A percentile compares a stretch with the other conserved stretches of the same genome.
Conservation (phyloP, 345 rosid genomes). For the Garcia nutans region DNA sequence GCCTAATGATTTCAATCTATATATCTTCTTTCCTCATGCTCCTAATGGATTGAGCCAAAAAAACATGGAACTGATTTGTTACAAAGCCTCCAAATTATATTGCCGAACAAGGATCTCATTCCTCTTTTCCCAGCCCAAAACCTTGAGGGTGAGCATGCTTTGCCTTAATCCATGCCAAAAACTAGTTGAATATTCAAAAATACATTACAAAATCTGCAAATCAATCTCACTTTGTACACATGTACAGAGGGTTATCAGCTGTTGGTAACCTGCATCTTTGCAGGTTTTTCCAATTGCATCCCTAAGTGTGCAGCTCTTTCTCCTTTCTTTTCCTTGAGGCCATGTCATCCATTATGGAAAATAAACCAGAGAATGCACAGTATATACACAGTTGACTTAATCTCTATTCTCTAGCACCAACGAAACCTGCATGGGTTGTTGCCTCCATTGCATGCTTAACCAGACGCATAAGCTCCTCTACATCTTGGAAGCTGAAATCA, state of each 20-base stretch:
- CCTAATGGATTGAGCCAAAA: conserved; percentile 27
- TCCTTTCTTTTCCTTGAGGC: conserved; percentile 13
- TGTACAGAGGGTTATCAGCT: conserved; percentile 32
- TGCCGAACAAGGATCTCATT: conserved; percentile 14
- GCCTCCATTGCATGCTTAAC: conserved; percentile 61
- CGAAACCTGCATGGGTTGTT: conserved; percentile 38
- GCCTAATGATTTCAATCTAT: conserved; percentile 23
- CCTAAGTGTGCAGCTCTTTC: conserved; percentile 1
- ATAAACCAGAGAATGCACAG: conserved; percentile 14
- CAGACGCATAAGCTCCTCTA: conserved; percentile 52
- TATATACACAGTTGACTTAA: conserved; percentile 40
- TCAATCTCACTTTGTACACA: conserved; percentile 50
- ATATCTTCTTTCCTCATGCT: conserved; percentile 26
- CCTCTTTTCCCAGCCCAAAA: too few relatives aligned
- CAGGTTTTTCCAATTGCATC: conserved; percentile 22
- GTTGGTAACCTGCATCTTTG: conserved; percentile 19
- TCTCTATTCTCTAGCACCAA: conserved; percentile 49
- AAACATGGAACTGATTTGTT: conserved; percentile 12
- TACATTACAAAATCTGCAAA: conserved; percentile 35
- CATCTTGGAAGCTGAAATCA: conserved; percentile 76
- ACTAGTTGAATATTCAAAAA: conserved; percentile 19
- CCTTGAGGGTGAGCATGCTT: conserved; percentile 25
- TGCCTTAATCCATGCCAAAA: conserved; percentile 23
- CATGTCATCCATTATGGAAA: neutral
- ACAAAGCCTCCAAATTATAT: conserved; percentile 16